These are phyloP conservation scores for Claviceps fusiformis DNA, from an alignment of 2,329 filamentous ascomycete genomes.

Conservation along the genomic window DNA sequence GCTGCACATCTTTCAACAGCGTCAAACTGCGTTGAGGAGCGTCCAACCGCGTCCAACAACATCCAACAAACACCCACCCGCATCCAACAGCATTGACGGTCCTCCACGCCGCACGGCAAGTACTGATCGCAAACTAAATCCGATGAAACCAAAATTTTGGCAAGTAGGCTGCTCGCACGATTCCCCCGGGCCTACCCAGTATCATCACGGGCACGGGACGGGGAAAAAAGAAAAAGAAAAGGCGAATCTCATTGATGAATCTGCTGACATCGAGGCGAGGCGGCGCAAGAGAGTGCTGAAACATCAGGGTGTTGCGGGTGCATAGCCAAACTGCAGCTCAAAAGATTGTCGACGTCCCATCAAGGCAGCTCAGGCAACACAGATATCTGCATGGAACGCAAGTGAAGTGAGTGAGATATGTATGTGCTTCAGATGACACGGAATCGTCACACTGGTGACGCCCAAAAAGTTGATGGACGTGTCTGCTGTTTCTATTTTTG, in stretches of 20 bases:
- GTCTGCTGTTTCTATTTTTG: conserved; percentile 10
- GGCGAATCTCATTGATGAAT: background rate
- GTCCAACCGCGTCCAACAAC: background rate
- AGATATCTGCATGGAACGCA: background rate
- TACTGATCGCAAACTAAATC: background rate
- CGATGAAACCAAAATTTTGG: background rate
- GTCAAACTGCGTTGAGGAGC: too few relatives aligned
- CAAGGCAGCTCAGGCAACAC: background rate
- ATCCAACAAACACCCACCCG: background rate
- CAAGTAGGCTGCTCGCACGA: background rate
- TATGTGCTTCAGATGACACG: background rate
- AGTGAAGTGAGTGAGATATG: background rate
- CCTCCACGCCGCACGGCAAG: background rate
- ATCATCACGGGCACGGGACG: too few relatives aligned
- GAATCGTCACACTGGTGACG: background rate
- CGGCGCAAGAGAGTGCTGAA: background rate
- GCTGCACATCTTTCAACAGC: background rate
- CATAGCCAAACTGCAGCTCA: background rate
- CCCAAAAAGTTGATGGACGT: background rate
- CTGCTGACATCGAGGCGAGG: background rate
- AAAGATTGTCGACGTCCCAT: background rate
- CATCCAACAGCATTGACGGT: background rate
- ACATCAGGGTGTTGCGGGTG: background rate
- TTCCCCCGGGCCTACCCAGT: too few relatives aligned
- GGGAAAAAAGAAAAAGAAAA: background rate